Base-by-base conservation (phyloP, 805 yeast genomes). In the Pichia californica region DNA sequence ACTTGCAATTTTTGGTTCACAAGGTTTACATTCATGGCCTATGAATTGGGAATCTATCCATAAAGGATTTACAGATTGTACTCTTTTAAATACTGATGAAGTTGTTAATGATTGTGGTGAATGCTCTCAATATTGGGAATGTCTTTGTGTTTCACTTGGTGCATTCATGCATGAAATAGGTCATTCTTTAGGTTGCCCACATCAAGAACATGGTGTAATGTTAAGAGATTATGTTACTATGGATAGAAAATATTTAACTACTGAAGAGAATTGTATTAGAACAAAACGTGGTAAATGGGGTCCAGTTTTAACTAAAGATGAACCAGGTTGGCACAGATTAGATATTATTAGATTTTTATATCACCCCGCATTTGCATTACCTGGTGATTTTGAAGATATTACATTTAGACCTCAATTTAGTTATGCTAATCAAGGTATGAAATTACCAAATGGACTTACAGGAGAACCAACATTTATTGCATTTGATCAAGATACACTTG, bases 91-190 rank as follows among this genome's bases (percentile, higher is more conserved):
- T 43, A 74, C 69, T 1, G 58, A 58, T 2, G 85, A 84, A 46
- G 96, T 91, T n/a, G 96, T 95, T 10, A 88, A 93, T 61, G 99
- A 93, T 61, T 70, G 82, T 51, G 76, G 78, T 53, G 83, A 89
- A 57, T 83, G 95, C 60, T 84, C 93, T 0, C 74, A 94, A 1
- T 74, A 82, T 44, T 93, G 96, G 96, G 97, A 91, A 62, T 84
- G 94, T 55, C 64, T 84, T 36, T 83, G 84, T 47, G 74, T 91
- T 30, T 86, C 96, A 1, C 58, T 86, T 53, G 98, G 99, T 36
- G 97, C 98, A 0, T 89, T 88, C 54, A 72, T 89, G 83, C 98
- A 91, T 62, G 98, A 91, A 59, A 82, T 91, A 40, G 98, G 99
- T 1, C 98, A 91, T 60, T 66, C 78, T 23, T 68, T 91, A 33